Evolutionary conservation across 2,329 filamentous ascomycete genomes (phyloP).

Genomic region (Xylaria sp.): DNA sequence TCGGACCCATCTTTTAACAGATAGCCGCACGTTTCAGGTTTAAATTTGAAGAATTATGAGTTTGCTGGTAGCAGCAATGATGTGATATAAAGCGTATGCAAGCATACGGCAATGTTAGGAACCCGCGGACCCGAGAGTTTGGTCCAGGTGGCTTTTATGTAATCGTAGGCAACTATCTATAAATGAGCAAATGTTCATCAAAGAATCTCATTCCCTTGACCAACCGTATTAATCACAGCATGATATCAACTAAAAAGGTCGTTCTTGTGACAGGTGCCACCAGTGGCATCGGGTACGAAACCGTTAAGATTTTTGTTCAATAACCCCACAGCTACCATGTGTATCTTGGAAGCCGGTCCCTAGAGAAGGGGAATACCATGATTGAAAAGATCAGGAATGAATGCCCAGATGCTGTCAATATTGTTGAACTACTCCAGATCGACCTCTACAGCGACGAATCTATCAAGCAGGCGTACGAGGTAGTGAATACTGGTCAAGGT

Average conservation of each 20-base stretch:
- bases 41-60: no score
- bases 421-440: constrained; percentile 8
- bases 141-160: neutral
- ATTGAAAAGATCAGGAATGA: constrained; percentile 56
- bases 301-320: constrained; percentile 63
- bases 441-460: constrained; percentile 38
- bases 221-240: neutral
- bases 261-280: constrained; percentile 72
- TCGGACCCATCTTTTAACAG: no score
- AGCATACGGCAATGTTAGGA: neutral
- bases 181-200: neutral
- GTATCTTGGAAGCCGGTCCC: constrained; percentile 64
- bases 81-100: no score
- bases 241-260: constrained; percentile 41
- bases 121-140: neutral
- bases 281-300: constrained; percentile 69
- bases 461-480: constrained; percentile 59
- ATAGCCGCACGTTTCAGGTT: no score
- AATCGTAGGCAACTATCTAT: neutral
- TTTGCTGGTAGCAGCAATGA: no score
- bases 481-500: constrained; percentile 56
- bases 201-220: no score
- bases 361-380: constrained; percentile 63
- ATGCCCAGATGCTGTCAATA: constrained; percentile 43
- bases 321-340: constrained; percentile 63